Conservation (phyloP, 1,284 basidiomycete genomes). For the Cryptococcus neoformans region DNA sequence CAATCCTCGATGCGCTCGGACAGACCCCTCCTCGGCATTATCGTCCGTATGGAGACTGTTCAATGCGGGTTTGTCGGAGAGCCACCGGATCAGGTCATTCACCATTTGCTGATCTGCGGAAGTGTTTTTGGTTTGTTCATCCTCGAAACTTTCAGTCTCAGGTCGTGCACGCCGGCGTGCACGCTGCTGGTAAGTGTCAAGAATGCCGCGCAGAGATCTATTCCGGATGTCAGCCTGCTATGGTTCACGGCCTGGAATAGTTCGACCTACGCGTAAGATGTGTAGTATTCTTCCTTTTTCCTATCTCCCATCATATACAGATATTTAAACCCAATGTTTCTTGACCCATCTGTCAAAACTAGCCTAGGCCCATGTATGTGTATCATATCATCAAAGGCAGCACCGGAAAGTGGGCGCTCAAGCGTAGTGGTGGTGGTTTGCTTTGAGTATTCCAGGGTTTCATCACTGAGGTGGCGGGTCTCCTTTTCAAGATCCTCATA, state of each 20-base stretch:
- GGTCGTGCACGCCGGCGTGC: conserved; percentile 8
- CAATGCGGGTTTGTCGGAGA: conserved; percentile 10
- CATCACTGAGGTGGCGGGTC: conserved; percentile 30
- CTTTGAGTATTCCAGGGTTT: conserved; percentile 22
- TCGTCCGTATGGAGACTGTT: conserved; percentile 22
- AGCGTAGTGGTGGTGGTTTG: background rate
- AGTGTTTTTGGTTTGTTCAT: conserved; percentile 7
- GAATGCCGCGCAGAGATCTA: conserved; percentile 30
- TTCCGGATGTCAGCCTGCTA: too few species aligned
- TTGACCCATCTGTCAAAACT: conserved; percentile 72
- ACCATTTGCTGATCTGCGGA: conserved; percentile 11
- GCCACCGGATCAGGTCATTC: conserved; percentile 17
- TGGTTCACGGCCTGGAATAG: background rate
- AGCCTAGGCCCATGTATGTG: conserved; percentile 86
- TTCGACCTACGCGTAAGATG: conserved; percentile 68
- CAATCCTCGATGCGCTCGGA: conserved; percentile 24
- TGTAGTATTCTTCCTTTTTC: conserved; percentile 76
- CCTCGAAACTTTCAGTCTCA: conserved; percentile 3
- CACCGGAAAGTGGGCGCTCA: conserved; percentile 1
- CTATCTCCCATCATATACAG: conserved; percentile 77
- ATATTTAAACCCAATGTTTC: conserved; percentile 84
- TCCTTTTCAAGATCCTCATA: conserved; percentile 28
- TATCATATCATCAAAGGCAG: conserved; percentile 73
- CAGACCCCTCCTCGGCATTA: conserved; percentile 6
- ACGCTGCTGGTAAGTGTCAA: conserved; percentile 27